Evolutionary conservation across 805 yeast species (phyloP), one percentile per base, ranked within the genome.

Genomic region (Komagataella kurtzmanii): DNA sequence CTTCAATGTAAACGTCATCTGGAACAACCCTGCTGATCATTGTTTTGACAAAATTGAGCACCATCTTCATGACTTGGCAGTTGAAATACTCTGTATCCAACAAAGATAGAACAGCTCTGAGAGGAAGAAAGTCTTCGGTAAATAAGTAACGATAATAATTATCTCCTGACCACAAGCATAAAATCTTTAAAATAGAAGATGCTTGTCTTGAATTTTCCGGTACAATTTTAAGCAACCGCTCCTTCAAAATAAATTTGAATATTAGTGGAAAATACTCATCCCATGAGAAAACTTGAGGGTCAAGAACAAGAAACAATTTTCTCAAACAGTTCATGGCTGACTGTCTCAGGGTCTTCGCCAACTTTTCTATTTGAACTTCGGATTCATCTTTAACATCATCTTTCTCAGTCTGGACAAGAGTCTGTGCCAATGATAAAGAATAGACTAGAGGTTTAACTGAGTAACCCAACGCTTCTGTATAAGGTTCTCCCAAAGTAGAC

Each of bases 181-280:
- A 75, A 7, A 88, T 61, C 52, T 72, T 77, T 77, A 90, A 68
- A 47, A 91, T 62, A 0, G 95, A 76, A 0, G 97, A 88, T 0
- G 91, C 83, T 59, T 85, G 88, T 61, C 88, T 95, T 36, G 84
- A 69, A 62, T 91, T 93, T 59, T 85, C 96, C 45, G 68, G 74
- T 3, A 83, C 83, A 64, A 91, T 91, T 10, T 74, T 69, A 1
- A 54, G 70, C 57, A 93, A 70, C 59, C 95, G 77, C 6, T 95
- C 89, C 18, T 63, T 58, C 12, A 91, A 69, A 19, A 88, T 70
- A 21, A 69, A 61, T 3, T 65, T 61, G 59, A 77, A 84, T 10
- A 93, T 76, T 1, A 65, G 57, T 12, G 69, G 68, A 17, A 77
- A 72, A 55, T 74, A 74, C 7, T 69, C 67, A 5, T 60, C 55